Evolutionary conservation across 306 rosid species (phyloP).

Genomic region (Cucumis cinereus): DNA sequence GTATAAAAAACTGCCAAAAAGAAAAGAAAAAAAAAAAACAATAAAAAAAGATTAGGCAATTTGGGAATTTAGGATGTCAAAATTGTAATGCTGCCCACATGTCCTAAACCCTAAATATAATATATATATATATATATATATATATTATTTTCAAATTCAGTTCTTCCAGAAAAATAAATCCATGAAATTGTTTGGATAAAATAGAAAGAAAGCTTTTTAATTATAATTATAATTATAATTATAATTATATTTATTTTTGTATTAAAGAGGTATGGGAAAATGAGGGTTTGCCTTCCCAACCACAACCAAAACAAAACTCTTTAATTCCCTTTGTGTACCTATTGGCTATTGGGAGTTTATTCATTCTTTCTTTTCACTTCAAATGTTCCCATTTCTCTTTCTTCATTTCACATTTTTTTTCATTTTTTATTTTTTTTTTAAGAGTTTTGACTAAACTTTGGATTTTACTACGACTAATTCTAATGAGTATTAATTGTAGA

Average conservation of each 20-base stretch:
- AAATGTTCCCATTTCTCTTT: background rate
- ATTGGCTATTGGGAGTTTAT: background rate
- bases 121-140: too few species aligned
- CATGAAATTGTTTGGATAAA: background rate
- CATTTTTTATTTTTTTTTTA: background rate
- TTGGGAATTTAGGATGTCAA: constrained; percentile 48
- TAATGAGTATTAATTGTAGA: too few species aligned
- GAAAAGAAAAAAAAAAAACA: background rate
- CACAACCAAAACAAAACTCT: constrained; percentile 48
- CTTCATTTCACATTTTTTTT: background rate
- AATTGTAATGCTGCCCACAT: constrained; percentile 40
- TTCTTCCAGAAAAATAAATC: constrained; percentile 5
- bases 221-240: too few species aligned
- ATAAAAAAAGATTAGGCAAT: background rate
- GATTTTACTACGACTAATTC: too few species aligned
- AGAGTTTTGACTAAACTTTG: background rate
- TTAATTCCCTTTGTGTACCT: constrained; percentile 16
- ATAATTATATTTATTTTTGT: too few species aligned
- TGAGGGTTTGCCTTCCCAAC: constrained; percentile 41
- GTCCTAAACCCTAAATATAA: too few species aligned
- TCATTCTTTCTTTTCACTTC: background rate
- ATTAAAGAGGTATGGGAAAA: constrained; percentile 7
- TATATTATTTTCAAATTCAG: constrained; percentile 13
- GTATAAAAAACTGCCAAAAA: background rate
- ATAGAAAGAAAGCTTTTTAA: background rate